A percentile compares a stretch with the other conserved stretches of the same genome.
These are phyloP conservation scores for Jaapia argillacea DNA, from an alignment of 768 basidiomycete genomes.

Conservation along the genomic window DNA sequence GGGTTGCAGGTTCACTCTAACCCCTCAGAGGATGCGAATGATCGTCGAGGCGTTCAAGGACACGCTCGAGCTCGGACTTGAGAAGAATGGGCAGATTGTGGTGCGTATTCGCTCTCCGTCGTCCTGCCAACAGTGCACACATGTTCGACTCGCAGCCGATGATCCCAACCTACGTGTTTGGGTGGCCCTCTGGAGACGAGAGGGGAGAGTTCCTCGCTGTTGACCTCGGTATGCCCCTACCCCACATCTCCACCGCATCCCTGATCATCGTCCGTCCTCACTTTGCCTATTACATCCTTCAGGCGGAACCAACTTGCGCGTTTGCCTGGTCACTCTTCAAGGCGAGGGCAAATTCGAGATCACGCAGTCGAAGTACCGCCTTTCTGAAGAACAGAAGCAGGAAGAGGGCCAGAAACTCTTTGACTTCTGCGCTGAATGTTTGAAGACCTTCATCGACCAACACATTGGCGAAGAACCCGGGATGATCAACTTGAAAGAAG, in stretches of 20 bases:
- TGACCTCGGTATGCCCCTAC: constrained; percentile 59
- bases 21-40: constrained; percentile 89
- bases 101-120: constrained; percentile 36
- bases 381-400: constrained; percentile 97
- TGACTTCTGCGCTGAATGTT: constrained; percentile 94
- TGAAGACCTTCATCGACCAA: constrained; percentile 80
- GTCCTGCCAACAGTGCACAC: constrained; percentile 6
- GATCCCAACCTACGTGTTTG: constrained; percentile 97
- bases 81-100: constrained; percentile 77
- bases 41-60: constrained; percentile 96
- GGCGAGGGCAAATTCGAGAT: constrained; percentile 97
- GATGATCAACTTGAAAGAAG: constrained; percentile 35
- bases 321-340: constrained; percentile 88
- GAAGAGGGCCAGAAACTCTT: constrained; percentile 93
- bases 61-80: constrained; percentile 76
- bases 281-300: constrained; percentile 1
- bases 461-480: constrained; percentile 47
- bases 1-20: constrained; percentile 61
- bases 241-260: constrained; percentile 1
- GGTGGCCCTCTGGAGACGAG: constrained; percentile 89
- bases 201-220: constrained; percentile 84
- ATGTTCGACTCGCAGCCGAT: constrained; percentile 57
- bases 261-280: constrained; percentile 1
- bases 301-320: constrained; percentile 97
- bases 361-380: constrained; percentile 93